Conservation (phyloP, 2,329 filamentous ascomycete species). For the Penicillium sp. region DNA sequence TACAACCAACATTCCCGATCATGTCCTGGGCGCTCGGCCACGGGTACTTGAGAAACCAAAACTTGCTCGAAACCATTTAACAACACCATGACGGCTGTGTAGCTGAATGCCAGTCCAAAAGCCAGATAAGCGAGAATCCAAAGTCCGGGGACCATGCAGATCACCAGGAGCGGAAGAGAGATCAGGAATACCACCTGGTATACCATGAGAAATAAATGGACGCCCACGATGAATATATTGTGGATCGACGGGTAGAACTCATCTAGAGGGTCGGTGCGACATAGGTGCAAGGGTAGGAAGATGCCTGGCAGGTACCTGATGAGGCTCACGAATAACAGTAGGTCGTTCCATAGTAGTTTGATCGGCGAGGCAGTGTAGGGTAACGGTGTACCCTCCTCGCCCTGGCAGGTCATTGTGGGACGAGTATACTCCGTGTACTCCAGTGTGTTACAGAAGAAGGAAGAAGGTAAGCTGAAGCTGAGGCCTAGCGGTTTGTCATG, state of each 20-base stretch:
- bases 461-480: neutral
- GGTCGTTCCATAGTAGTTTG: constrained; percentile 41
- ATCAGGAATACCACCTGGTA: constrained; percentile 64
- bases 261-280: constrained; percentile 56
- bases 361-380: constrained; percentile 44
- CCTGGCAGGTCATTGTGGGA: constrained; percentile 6
- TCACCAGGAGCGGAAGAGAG: constrained; percentile 53
- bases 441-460: neutral
- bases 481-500: neutral
- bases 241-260: constrained; percentile 62
- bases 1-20: constrained; percentile 76
- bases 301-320: constrained; percentile 56
- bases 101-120: constrained; percentile 30
- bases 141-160: constrained; percentile 46
- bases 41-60: constrained; percentile 32
- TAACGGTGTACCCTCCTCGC: constrained; percentile 24
- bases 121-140: constrained; percentile 31
- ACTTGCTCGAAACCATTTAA: constrained; percentile 54
- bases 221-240: constrained; percentile 59
- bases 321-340: constrained; percentile 35
- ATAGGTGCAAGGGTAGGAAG: constrained; percentile 58
- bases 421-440: neutral
- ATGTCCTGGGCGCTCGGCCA: constrained; percentile 37
- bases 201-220: constrained; percentile 61
- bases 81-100: constrained; percentile 30